Evolutionary conservation across 176 grass and related monocot genomes (phyloP).

Genomic region (Saccharum spontaneum): DNA sequence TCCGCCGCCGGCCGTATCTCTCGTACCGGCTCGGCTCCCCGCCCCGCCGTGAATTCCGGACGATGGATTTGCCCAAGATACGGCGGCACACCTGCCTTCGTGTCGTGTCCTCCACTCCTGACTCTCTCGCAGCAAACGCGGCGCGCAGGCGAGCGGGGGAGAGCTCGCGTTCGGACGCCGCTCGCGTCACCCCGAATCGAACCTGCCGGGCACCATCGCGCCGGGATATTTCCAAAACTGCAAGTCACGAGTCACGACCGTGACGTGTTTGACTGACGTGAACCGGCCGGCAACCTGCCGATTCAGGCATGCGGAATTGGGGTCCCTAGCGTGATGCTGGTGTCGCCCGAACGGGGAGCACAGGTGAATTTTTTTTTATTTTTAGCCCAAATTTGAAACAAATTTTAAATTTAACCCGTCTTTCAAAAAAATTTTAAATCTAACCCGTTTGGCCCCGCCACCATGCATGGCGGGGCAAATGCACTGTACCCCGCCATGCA

Average conservation of each 20-base stretch:
- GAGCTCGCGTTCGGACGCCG: not conserved
- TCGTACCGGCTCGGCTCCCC: not conserved
- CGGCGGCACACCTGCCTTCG: not conserved
- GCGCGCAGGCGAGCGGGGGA: not conserved
- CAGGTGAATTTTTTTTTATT: too few relatives aligned
- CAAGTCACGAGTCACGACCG: not conserved
- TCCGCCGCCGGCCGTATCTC: not conserved
- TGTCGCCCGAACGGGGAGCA: not conserved
- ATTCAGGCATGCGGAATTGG: not conserved
- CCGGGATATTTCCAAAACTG: constrained; percentile 20
- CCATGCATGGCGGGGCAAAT: too few relatives aligned
- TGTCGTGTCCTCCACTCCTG: not conserved
- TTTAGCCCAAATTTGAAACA: too few relatives aligned
- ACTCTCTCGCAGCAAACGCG: not conserved
- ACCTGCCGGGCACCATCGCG: constrained; percentile 1
- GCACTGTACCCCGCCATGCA: too few relatives aligned
- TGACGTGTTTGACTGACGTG: not conserved
- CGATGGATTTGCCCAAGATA: not conserved
- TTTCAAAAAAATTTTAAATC: too few relatives aligned
- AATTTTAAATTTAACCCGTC: too few relatives aligned
- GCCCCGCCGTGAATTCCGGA: not conserved
- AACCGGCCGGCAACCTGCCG: not conserved
- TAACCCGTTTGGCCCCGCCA: too few relatives aligned
- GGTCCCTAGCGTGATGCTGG: not conserved
- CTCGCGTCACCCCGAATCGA: constrained; percentile 21